These are phyloP conservation scores for Aspergillus sp. DNA, from an alignment of 2,329 filamentous ascomycete species.

Conservation along the genomic window DNA sequence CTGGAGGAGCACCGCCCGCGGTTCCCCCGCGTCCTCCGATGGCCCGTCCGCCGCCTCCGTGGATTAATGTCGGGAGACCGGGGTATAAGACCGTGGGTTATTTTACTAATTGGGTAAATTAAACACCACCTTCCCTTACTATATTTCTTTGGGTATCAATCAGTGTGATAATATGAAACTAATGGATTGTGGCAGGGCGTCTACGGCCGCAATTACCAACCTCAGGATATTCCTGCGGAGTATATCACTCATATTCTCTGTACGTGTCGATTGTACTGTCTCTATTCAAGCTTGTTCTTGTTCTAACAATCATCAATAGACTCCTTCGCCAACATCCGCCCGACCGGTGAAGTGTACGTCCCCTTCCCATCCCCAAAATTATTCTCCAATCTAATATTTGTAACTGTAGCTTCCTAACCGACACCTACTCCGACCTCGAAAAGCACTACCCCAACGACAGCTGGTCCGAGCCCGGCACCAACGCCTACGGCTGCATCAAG, in stretches of 20 bases:
- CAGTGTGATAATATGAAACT: background rate
- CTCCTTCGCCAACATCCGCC: slow-evolving; percentile 81
- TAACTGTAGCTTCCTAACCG: slow-evolving; percentile 45
- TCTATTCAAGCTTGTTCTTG: too few species aligned
- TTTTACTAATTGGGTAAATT: slow-evolving; percentile 47
- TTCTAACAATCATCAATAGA: slow-evolving; percentile 38
- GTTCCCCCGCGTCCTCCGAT: slow-evolving; percentile 6
- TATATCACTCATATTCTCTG: slow-evolving; percentile 84
- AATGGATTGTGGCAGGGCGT: slow-evolving; percentile 61
- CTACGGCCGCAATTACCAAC: slow-evolving; percentile 81
- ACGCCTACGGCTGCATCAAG: slow-evolving; percentile 76
- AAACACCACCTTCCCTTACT: too few species aligned
- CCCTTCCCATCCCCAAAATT: too few species aligned
- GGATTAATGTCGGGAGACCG: background rate
- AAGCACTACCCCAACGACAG: slow-evolving; percentile 70
- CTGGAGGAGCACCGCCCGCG: background rate
- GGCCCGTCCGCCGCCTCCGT: background rate
- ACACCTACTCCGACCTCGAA: slow-evolving; percentile 67
- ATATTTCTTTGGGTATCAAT: too few species aligned
- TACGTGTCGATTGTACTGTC: background rate
- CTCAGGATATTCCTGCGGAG: slow-evolving; percentile 76
- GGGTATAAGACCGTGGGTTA: slow-evolving; percentile 39
- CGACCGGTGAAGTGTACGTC: slow-evolving; percentile 75
- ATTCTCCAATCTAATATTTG: too few species aligned
- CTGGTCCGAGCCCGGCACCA: slow-evolving; percentile 66